Conservation (phyloP, 768 basidiomycete species). For the Tricholoma hemisulphureum region DNA sequence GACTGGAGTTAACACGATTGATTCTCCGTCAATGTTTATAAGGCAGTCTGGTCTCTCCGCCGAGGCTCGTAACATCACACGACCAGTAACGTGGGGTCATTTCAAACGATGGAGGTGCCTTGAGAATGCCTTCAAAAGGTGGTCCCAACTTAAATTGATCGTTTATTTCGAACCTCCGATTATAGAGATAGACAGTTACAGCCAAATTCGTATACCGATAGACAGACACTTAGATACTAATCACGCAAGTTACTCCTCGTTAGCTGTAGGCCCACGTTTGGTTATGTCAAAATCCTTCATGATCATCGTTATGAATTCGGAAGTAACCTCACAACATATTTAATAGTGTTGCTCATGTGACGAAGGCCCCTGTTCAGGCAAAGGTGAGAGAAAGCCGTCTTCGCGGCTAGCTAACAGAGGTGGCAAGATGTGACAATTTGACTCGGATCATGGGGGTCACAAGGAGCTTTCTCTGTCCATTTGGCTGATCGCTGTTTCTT, state of each 20-base stretch:
- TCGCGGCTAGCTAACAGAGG: not conserved
- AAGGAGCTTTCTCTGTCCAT: too few relatives aligned
- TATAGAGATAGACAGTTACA: too few relatives aligned
- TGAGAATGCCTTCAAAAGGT: not conserved
- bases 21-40: conserved; percentile 6
- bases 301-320: too few relatives aligned
- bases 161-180: too few relatives aligned
- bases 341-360: not conserved
- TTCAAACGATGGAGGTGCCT: not conserved
- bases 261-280: too few relatives aligned
- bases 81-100: conserved; percentile 31
- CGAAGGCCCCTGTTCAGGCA: not conserved
- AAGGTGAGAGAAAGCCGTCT: not conserved
- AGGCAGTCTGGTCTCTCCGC: conserved; percentile 2
- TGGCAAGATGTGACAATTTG: not conserved
- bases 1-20: conserved; percentile 9
- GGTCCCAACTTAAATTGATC: not conserved
- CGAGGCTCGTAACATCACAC: conserved; percentile 25
- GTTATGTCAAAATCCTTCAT: not conserved
- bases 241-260: too few relatives aligned
- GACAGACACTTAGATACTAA: too few relatives aligned
- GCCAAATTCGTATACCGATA: too few relatives aligned
- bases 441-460: not conserved
- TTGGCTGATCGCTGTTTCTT: too few relatives aligned
- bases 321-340: too few relatives aligned